Percentiles rank a stretch among this genome's conserved stretches.
These are phyloP conservation scores for Tolypocladium album DNA, from an alignment of 2,329 filamentous ascomycete genomes.

Conservation along the genomic window DNA sequence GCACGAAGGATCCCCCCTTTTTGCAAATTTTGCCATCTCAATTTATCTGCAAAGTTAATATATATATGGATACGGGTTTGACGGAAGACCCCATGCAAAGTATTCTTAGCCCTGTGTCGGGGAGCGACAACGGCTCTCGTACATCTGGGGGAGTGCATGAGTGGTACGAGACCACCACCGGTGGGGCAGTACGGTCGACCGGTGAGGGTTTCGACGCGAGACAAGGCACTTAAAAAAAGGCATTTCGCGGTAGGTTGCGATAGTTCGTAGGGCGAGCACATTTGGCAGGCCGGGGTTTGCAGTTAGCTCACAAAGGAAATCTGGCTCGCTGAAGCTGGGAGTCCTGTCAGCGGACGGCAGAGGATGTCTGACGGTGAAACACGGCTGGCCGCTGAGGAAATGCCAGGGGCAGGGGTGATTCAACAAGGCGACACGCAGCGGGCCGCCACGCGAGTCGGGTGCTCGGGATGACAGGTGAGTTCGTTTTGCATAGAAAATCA, in stretches of 20 bases:
- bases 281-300: neutral
- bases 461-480: neutral
- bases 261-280: neutral
- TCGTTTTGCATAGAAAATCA: too few species aligned
- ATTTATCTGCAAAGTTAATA: neutral
- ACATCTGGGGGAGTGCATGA: neutral
- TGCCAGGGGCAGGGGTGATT: neutral
- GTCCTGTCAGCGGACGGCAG: neutral
- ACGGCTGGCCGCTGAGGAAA: neutral
- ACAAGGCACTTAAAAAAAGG: neutral
- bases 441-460: neutral
- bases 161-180: neutral
- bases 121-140: neutral
- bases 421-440: neutral
- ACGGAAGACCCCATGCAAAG: neutral
- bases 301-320: neutral
- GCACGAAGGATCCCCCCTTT: neutral
- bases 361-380: neutral
- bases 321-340: neutral
- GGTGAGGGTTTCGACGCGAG: neutral
- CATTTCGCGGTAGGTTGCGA: neutral
- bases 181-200: neutral
- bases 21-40: neutral
- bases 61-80: neutral
- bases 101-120: neutral